These are phyloP conservation scores for Elsinoe arachidis DNA, from an alignment of 2,329 filamentous ascomycete genomes.

Conservation along the genomic window DNA sequence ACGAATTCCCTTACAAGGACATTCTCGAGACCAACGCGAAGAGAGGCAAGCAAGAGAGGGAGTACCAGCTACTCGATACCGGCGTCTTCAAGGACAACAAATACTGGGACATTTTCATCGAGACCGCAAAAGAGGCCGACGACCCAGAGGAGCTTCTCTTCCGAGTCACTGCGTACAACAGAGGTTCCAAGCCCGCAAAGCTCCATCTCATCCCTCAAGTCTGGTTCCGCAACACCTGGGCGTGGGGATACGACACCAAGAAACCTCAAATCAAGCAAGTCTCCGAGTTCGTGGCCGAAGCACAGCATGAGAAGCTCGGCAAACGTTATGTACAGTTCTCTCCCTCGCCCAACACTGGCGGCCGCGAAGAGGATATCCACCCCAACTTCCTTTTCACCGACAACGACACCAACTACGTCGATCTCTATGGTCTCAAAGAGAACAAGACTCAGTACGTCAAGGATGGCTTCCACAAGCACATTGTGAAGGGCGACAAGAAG, in stretches of 20 bases:
- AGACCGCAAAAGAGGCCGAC: constrained; percentile 88
- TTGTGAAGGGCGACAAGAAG: constrained; percentile 70
- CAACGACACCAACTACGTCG: constrained; percentile 82
- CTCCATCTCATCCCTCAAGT: constrained; percentile 90
- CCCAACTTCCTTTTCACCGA: constrained; percentile 87
- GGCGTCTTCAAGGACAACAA: constrained; percentile 78
- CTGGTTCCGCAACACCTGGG: constrained; percentile 97
- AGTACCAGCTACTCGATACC: constrained; percentile 89
- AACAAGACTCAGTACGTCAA: constrained; percentile 84
- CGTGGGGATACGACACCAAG: constrained; percentile 78
- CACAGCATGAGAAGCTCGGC: constrained; percentile 72
- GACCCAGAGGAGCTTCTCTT: constrained; percentile 88
- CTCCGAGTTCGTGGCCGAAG: constrained; percentile 59
- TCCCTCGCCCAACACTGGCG: constrained; percentile 77
- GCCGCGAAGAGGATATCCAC: constrained; percentile 71
- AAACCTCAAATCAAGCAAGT: constrained; percentile 70
- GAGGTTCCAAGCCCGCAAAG: constrained; percentile 80
- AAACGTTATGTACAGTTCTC: constrained; percentile 77
- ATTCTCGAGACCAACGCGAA: constrained; percentile 74
- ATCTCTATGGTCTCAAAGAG: constrained; percentile 63
- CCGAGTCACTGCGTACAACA: constrained; percentile 92
- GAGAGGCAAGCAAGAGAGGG: constrained; percentile 65
- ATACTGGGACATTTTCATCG: constrained; percentile 97
- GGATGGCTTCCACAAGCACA: constrained; percentile 84
- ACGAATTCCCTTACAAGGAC: constrained; percentile 83